A percentile compares a stretch with the other conserved stretches of the same genome.
phyloP scores from a whole-genome alignment of 2,329 filamentous ascomycete genomes.

The Pseudopyrenochaeta lycopersici region DNA sequence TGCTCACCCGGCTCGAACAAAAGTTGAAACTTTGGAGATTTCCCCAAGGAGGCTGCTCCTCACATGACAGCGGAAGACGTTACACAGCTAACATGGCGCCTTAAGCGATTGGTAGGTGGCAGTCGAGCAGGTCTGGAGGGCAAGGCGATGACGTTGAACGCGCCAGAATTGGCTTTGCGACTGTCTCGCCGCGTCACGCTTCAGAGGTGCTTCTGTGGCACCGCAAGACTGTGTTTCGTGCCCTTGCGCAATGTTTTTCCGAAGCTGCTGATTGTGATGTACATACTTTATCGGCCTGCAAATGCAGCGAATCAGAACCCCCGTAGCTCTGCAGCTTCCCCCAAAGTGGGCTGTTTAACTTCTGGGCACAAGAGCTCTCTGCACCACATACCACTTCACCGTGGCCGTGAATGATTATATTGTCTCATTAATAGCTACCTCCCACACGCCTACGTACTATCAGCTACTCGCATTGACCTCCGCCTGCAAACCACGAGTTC shows the following conservation, averaged over 20 bases:
- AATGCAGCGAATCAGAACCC: slow-evolving; percentile 32
- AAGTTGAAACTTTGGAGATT: no score
- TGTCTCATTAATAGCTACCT: slow-evolving; percentile 3
- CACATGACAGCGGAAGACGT: slow-evolving; percentile 4
- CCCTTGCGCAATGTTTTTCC: slow-evolving; percentile 10
- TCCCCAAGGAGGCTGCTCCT: not conserved
- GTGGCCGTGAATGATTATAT: slow-evolving; percentile 2
- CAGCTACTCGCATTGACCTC: slow-evolving; percentile 1
- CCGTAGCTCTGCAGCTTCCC: slow-evolving; percentile 24
- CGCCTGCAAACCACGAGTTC: not conserved
- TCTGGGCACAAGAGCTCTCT: slow-evolving; percentile 27
- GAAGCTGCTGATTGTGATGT: slow-evolving; percentile 17
- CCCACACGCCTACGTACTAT: not conserved
- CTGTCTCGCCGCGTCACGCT: slow-evolving; percentile 18
- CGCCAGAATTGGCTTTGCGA: slow-evolving; percentile 15
- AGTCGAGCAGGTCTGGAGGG: slow-evolving; percentile 8
- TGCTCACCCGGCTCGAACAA: no score
- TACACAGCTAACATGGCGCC: slow-evolving; percentile 1
- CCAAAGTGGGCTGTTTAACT: slow-evolving; percentile 18
- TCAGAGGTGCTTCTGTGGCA: slow-evolving; percentile 6
- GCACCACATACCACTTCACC: slow-evolving; percentile 19
- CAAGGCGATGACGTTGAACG: slow-evolving; percentile 21
- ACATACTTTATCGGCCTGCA: slow-evolving; percentile 11
- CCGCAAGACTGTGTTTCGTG: slow-evolving; percentile 18
- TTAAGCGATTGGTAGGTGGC: slow-evolving; percentile 24